Evolutionary conservation across 352 stramenopile species (phyloP), one percentile per base, ranked within the genome.

Genomic region (Pythium coloratum): DNA sequence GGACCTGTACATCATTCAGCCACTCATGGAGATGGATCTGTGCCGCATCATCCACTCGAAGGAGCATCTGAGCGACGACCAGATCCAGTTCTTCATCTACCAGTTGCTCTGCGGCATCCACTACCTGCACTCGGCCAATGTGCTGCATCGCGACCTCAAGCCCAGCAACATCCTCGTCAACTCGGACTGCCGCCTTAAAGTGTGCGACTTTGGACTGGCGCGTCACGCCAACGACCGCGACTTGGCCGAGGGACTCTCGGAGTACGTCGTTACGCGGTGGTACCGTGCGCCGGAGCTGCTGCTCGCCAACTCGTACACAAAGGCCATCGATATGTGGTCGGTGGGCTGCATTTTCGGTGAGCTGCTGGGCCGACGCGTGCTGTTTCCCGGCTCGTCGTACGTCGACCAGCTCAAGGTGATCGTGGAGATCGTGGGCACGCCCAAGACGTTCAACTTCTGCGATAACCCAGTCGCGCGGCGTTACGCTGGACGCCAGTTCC

Each of bases 281-380:
- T 98, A 96, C 57, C 85, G 88, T n/a, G 86, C 88, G 2, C 88
- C 88, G 0, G 88, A 96, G 72, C 71, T 96, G 30, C 64, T 96
- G 40, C 72, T 96, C 14, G 88, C 88, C 0, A 95, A 95, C 49
- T 65, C 80, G 53, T 96, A 96, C 72, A 89, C 80, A 24, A 94
- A 91, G 61, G 86, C 86, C 20, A 85, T 96, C 64, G 97, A 99
- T 73, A 91, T 99, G 70, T 99, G 96, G 96, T 95, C 88, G 61
- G 97, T 99, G 38, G 98, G 98, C 13, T 99, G 98, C 75, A 99
- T 99, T 64, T 99, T 99, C 69, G 98, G 91, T 2, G 98, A 99
- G 77, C 82, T 99, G 18, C 84, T 99, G 14, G 86, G 89, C 3
- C 82, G 98, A 2, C 72, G 79, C 2, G 83, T 95, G 58, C 76